Evolutionary conservation across 1,139 yeast genomes (phyloP), one percentile per base, ranked within the genome.

Genomic region (Kodamaea suecica): DNA sequence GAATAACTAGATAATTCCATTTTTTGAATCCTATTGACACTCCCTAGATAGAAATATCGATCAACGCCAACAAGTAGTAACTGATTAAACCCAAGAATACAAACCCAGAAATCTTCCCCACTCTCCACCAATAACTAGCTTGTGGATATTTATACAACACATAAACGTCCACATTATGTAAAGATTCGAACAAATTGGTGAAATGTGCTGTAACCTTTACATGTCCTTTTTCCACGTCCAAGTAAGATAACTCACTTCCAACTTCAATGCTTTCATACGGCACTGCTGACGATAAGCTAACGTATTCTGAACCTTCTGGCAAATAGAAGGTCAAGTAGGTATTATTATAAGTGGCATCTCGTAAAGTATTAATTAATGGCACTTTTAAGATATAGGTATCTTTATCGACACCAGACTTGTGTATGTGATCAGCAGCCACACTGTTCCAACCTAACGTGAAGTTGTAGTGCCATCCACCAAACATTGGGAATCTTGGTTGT

Each of bases 391-490:
- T 57, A 54, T 78, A 86, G 31, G 73, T 70, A 42, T 80, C 82
- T n/a, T 57, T 55, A 8, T 59, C 57, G 11, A 54, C 58, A 15
- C 57, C 47, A 10, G 65, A 47, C 42, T 57, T 55, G 46, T 63
- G 77, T 39, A 87, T 66, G 48, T 72, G 79, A 33, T 75, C 63
- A 17, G 65, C 54, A 31, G 88, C 62, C 27, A 70, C 65, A 45
- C 78, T 75, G 38, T 82, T 77, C 96, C 96, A 94, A 5, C 97
- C 97, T 51, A 92, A 64, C 14, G 98, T 92, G 67, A 87, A 92
- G 62, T 92, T 88, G 63, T 88, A 92, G 50, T 81, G 76, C 99
- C 99, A 92, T 27, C 90, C 95, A 33, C 98, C 99, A 62, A 87
- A 85, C 6, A 92, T 53, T 9, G 99, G 99, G 66, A 71, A 92